A percentile compares a stretch with the other conserved stretches of the same genome.
Conservation (phyloP, 768 basidiomycete species). For the Collybiopsis confluens region DNA sequence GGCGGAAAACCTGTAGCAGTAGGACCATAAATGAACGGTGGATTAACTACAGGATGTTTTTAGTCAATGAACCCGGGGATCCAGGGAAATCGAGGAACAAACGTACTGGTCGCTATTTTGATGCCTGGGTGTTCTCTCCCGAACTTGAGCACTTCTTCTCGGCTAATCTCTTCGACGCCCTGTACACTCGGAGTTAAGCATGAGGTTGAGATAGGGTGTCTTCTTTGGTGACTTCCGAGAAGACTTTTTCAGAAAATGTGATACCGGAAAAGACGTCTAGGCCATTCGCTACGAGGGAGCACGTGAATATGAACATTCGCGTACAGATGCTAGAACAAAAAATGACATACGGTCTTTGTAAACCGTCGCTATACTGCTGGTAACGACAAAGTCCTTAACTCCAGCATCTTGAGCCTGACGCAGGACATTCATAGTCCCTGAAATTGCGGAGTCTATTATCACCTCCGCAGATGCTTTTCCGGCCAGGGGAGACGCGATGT, state of each 20-base stretch:
- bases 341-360: neutral
- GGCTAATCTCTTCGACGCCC: neutral
- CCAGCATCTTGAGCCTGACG: slow-evolving; percentile 17
- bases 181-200: neutral
- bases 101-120: slow-evolving; percentile 17
- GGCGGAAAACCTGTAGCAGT: too few species aligned
- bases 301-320: neutral
- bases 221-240: slow-evolving; percentile 2
- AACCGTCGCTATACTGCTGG: slow-evolving; percentile 9
- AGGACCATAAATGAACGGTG: too few species aligned
- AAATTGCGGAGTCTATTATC: slow-evolving; percentile 14
- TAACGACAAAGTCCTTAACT: slow-evolving; percentile 18
- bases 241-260: neutral
- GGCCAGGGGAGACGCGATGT: slow-evolving; percentile 8
- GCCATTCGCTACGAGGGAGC: neutral
- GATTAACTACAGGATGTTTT: too few species aligned
- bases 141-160: slow-evolving; percentile 17
- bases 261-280: too few species aligned
- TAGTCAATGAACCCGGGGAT: too few species aligned
- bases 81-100: neutral
- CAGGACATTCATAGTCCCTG: slow-evolving; percentile 22
- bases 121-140: slow-evolving; percentile 18
- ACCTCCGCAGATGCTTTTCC: neutral
- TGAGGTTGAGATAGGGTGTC: neutral
- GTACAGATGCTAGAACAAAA: too few species aligned